Evolutionary conservation across 495 filamentous ascomycete species (phyloP).

Genomic region (Annulohypoxylon stygium): DNA sequence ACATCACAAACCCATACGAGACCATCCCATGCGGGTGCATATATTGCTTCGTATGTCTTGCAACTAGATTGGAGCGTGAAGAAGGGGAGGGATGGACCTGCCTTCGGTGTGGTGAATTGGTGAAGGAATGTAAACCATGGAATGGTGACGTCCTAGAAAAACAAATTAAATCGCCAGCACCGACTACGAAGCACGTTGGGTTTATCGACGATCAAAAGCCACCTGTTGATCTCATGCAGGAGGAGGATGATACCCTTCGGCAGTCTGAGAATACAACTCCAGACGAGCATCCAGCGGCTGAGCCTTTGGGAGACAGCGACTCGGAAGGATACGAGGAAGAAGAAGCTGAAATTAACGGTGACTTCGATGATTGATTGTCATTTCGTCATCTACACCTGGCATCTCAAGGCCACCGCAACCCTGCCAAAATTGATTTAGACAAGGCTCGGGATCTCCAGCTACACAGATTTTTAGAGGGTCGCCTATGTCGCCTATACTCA

Average conservation of each 20-base stretch:
- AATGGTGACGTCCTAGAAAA: slow-evolving; percentile 82
- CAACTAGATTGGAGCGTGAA: slow-evolving; percentile 87
- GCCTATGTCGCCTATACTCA: slow-evolving; percentile 4
- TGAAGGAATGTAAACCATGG: slow-evolving; percentile 95
- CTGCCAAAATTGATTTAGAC: not conserved
- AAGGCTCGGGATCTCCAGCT: slow-evolving; percentile 4
- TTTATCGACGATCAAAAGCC: slow-evolving; percentile 70
- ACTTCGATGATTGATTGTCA: slow-evolving; percentile 49
- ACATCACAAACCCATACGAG: slow-evolving; percentile 97
- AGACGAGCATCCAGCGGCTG: slow-evolving; percentile 29
- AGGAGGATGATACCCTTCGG: slow-evolving; percentile 29
- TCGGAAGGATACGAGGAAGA: slow-evolving; percentile 62
- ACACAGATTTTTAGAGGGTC: not conserved
- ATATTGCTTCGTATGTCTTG: slow-evolving; percentile 98
- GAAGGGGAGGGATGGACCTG: slow-evolving; percentile 98
- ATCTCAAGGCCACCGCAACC: not conserved
- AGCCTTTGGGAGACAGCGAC: slow-evolving; percentile 46
- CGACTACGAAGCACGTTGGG: slow-evolving; percentile 74
- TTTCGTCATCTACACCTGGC: not conserved
- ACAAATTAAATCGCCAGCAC: slow-evolving; percentile 61
- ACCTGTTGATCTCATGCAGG: slow-evolving; percentile 27
- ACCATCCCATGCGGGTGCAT: slow-evolving; percentile 90
- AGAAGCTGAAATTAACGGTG: slow-evolving; percentile 58
- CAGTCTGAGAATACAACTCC: slow-evolving; percentile 19
- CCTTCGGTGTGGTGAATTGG: slow-evolving; percentile 85